Evolutionary conservation across 768 basidiomycete genomes (phyloP), one percentile per base, ranked within the genome.

Genomic region (Tylopilus sp.): DNA sequence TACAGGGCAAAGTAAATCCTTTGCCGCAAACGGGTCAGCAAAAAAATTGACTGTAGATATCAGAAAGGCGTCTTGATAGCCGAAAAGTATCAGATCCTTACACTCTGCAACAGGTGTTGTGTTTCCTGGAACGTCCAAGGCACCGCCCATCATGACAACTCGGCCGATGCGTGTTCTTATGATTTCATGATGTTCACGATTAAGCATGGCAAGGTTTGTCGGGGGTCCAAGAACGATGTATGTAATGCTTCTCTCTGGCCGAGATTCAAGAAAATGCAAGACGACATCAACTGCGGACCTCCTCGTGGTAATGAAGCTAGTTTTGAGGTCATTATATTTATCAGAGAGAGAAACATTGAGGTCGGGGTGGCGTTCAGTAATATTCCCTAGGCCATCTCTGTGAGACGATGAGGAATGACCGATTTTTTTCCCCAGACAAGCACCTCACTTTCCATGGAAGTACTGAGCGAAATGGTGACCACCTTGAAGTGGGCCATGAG

Each of bases 91-190:
- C 28, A 3, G 30, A 21, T 2, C 66, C 83, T 70, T 71, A 90
- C 93, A 96, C 69, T 97, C 94, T 53, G 92, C 87, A 4, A 81
- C 77, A 9, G 92, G 83, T 24, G 77, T 82, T 1, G 85, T 87
- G 60, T 96, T 98, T 3, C 94, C 94, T 0, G 94, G 92, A 29
- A 92, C 89, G 58, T 95, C 92, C 22, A 98, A 67, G 3, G 92
- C 88, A 14, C 92, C 94, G n/a, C 94, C 94, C 92, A 98, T 96
- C 66, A 84, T 86, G 21, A 94, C 72, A 9, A 98, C 73, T n/a
- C 85, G 78, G 6, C 85, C 89, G 26, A 92, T 79, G 38, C 81
- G 80, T 13, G 78, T 69, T 9, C 71, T 70, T 28, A 93, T 74
- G 12, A 78, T 71, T 31, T 73, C 64, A 11, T 79, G 76, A 58